Evolutionary conservation across 495 filamentous ascomycete species (phyloP), one percentile per base, ranked within the genome.

Genomic region (Hypoxylon trugodes): DNA sequence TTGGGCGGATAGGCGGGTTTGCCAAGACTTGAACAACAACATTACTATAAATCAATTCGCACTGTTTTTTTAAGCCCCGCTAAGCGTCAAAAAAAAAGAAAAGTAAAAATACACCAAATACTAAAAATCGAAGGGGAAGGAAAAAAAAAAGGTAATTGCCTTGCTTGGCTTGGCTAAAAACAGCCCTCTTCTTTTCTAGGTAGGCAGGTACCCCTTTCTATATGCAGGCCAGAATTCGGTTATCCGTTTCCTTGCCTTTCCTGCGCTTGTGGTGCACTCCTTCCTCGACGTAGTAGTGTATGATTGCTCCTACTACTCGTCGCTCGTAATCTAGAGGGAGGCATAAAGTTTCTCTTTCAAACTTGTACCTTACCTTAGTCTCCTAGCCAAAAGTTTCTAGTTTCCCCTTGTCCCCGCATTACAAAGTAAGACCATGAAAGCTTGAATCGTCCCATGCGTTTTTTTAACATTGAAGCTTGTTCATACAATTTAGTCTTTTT

Each of bases 301-400:
- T 38, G 40, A 38, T 53, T 56, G 32, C 25, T 58, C 47, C 22
- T 47, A 28, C 26, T 48, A 28, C 21, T 9, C 19, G 55, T 56
- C 49, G 43, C 48, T 66, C 50, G 24, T 16, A 56, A 63, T 63
- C 12, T 50, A 37, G 51, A 66, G 55, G 55, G 54, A 52, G 25
- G 42, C 21, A 53, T 33, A 9, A 16, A 48, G 52, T 58, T 42
- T 57, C 47, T 54, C 64, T 33, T 41, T 62, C 26, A 54, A 30
- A 62, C 52, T 42, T 48, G 58, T 53, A 45, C 64, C 58, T 65
- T 61, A 56, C 53, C 30, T 67, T 61, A 61, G 53, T 46, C 18
- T 47, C 41, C 26, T 24, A 26, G 35, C 37, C 12, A 6, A n/a
- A n/a, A n/a, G n/a, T n/a, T n/a, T n/a, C n/a, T n/a, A n/a, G n/a